Percentiles rank a stretch among this genome's conserved stretches.
These are phyloP conservation scores for Myriosclerotinia curreyana DNA, from an alignment of 2,329 filamentous ascomycete species.

Conservation along the genomic window DNA sequence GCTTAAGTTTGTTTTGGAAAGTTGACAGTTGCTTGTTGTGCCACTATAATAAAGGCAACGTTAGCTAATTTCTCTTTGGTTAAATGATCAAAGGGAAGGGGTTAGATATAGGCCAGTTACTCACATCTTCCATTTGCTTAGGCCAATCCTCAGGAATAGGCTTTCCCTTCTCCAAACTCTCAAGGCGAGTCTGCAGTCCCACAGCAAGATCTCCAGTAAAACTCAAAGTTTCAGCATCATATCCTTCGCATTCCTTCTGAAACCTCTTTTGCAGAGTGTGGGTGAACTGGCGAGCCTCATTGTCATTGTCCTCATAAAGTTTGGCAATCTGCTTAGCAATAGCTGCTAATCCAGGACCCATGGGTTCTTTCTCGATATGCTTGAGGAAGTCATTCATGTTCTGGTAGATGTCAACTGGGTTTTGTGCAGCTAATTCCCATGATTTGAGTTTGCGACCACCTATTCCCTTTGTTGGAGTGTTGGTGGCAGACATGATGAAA, in stretches of 20 bases:
- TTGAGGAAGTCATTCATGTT: constrained; percentile 7
- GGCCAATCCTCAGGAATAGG: not conserved
- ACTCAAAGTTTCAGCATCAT: not conserved
- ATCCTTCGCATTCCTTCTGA: constrained; percentile 1
- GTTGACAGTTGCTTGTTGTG: not conserved
- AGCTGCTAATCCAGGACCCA: not conserved
- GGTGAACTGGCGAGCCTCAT: not conserved
- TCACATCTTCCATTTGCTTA: constrained; percentile 3
- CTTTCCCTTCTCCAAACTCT: constrained; percentile 4
- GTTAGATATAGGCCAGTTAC: not conserved
- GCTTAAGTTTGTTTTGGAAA: not conserved
- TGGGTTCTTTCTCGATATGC: not conserved
- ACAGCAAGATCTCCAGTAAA: not conserved
- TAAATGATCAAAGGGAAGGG: fast-evolving
- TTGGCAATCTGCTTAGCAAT: not conserved
- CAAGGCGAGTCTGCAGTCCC: not conserved
- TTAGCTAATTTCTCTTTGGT: not conserved
- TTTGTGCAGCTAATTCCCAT: not conserved
- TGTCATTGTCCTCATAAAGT: not conserved
- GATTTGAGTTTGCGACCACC: constrained; percentile 1
- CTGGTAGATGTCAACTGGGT: not conserved
- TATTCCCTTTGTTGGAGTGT: not conserved
- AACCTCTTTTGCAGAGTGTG: not conserved
- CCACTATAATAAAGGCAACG: not conserved
- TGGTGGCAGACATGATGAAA: not conserved